phyloP scores from a whole-genome alignment of 2,329 filamentous ascomycete genomes.

The Aspergillus luchuensis region DNA sequence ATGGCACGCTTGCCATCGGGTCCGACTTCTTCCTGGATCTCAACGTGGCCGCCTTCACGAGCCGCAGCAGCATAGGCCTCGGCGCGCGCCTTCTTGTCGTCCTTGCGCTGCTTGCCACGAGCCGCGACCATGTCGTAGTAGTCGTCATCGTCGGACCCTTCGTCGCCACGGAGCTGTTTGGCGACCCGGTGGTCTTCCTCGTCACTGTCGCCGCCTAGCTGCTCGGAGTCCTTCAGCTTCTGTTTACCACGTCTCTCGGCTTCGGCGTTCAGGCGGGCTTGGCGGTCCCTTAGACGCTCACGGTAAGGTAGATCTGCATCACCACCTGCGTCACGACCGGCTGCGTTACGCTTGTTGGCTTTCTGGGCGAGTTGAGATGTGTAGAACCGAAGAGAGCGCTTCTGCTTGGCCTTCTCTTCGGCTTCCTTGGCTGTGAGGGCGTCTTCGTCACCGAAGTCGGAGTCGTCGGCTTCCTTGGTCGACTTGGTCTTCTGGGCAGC shows the following conservation, averaged over 20 bases:
- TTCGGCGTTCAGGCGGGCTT: constrained; percentile 83
- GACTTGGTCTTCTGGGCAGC: constrained; percentile 39
- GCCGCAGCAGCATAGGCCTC: constrained; percentile 59
- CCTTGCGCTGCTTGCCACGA: constrained; percentile 59
- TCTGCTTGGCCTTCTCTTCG: constrained; percentile 83
- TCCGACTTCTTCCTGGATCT: constrained; percentile 69
- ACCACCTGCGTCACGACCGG: constrained; percentile 65
- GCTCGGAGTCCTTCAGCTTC: constrained; percentile 62
- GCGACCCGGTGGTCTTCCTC: constrained; percentile 62
- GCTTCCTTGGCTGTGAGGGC: constrained; percentile 74
- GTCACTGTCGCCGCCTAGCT: constrained; percentile 71
- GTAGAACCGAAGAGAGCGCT: constrained; percentile 95
- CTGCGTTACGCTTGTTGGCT: constrained; percentile 71
- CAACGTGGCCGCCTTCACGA: constrained; percentile 61
- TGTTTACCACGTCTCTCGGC: constrained; percentile 79
- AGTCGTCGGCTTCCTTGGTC: constrained; percentile 59
- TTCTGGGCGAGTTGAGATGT: constrained; percentile 97
- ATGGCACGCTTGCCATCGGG: constrained; percentile 89
- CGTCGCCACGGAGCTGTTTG: constrained; percentile 46
- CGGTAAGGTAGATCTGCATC: constrained; percentile 71
- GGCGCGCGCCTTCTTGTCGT: constrained; percentile 70
- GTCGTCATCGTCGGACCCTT: constrained; percentile 49
- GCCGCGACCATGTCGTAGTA: constrained; percentile 90
- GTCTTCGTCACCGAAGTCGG: constrained; percentile 92
- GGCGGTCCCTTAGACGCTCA: constrained; percentile 82